Conservation (phyloP, 2,329 filamentous ascomycete genomes). For the Didymella lethalis region DNA sequence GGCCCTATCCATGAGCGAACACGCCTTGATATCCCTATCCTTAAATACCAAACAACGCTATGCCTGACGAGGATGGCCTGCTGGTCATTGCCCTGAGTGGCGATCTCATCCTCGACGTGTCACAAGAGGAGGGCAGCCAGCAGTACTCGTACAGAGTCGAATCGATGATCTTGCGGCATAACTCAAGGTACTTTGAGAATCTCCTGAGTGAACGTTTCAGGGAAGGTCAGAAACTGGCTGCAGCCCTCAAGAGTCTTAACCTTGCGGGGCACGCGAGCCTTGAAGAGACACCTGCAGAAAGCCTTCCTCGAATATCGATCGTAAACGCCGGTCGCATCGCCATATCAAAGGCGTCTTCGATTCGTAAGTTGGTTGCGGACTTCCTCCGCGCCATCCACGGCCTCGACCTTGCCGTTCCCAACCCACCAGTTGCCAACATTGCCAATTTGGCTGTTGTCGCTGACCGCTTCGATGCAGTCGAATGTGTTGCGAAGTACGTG, state of each 20-base stretch:
- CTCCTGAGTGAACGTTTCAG: slow-evolving; percentile 71
- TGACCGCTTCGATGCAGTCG: slow-evolving; percentile 74
- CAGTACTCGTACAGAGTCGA: slow-evolving; percentile 69
- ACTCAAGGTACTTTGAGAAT: slow-evolving; percentile 74
- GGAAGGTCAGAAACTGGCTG: slow-evolving; percentile 66
- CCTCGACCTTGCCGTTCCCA: slow-evolving; percentile 53
- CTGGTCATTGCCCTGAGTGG: slow-evolving; percentile 65
- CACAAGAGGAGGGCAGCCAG: slow-evolving; percentile 67
- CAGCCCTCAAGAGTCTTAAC: slow-evolving; percentile 60
- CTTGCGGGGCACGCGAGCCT: slow-evolving; percentile 57
- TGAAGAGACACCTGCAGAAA: slow-evolving; percentile 56
- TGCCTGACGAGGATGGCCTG: slow-evolving; percentile 46
- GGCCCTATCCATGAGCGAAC: slow-evolving; percentile 58
- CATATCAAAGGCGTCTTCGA: slow-evolving; percentile 66
- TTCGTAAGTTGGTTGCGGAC: slow-evolving; percentile 71
- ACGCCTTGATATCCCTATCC: slow-evolving; percentile 22
- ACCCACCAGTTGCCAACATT: slow-evolving; percentile 66
- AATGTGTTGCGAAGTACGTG: slow-evolving; percentile 63
- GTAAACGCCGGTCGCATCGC: slow-evolving; percentile 74
- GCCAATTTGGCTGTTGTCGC: slow-evolving; percentile 74
- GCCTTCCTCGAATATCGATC: slow-evolving; percentile 71
- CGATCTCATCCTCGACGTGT: slow-evolving; percentile 71
- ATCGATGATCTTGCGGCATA: slow-evolving; percentile 62
- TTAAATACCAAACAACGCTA: slow-evolving; percentile 23
- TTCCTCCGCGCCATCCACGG: slow-evolving; percentile 72